Evolutionary conservation across 2,329 filamentous ascomycete species (phyloP).

Genomic region (Knoxdaviesia proteae): DNA sequence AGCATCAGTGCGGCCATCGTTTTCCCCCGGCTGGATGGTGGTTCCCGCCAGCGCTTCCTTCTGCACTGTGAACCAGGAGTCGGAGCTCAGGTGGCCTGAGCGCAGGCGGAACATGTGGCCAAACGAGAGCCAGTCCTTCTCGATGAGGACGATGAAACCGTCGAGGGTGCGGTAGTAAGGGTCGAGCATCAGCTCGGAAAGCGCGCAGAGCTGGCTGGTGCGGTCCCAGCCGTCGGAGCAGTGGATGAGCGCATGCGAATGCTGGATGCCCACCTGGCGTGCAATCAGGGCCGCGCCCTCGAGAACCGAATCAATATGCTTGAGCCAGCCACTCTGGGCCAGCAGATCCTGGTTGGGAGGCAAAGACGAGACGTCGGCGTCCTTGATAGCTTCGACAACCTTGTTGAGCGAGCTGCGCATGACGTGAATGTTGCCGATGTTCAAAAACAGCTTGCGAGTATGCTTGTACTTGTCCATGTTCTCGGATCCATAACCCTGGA

Average conservation of each 20-base stretch:
- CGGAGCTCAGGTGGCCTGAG: constrained; percentile 69
- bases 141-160: constrained; percentile 81
- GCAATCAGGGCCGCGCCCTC: constrained; percentile 73
- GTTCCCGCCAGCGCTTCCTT: constrained; percentile 54
- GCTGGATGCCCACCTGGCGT: constrained; percentile 70
- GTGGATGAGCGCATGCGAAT: constrained; percentile 89
- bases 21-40: constrained; percentile 39
- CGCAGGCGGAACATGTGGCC: constrained; percentile 93
- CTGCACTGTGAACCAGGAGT: constrained; percentile 85
- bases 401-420: constrained; percentile 84
- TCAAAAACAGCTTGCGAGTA: constrained; percentile 76
- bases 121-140: constrained; percentile 96
- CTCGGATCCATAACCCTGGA: constrained; percentile 80
- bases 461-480: constrained; percentile 97
- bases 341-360: constrained; percentile 66
- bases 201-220: constrained; percentile 78
- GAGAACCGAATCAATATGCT: constrained; percentile 67
- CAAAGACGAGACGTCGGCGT: constrained; percentile 69
- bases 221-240: constrained; percentile 98
- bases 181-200: constrained; percentile 84
- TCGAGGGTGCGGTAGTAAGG: constrained; percentile 88
- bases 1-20: constrained; percentile 45
- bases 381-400: constrained; percentile 74
- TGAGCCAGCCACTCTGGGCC: constrained; percentile 72
- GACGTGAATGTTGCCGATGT: constrained; percentile 95